Evolutionary conservation across 2,329 filamentous ascomycete species (phyloP).

Genomic region (Penicillium occitanis): DNA sequence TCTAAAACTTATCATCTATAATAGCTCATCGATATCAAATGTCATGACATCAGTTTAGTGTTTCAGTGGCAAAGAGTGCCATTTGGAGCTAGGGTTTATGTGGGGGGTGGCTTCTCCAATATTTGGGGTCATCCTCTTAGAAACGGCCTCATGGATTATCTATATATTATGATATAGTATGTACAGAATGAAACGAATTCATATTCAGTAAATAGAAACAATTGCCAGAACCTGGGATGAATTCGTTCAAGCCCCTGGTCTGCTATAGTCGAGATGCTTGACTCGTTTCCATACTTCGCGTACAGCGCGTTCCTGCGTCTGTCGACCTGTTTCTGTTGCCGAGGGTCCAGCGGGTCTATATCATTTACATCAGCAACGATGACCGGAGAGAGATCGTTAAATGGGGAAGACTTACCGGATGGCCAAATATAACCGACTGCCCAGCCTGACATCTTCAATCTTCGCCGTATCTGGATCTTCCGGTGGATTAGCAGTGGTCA

Average conservation of each 20-base stretch:
- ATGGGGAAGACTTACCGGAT: slow-evolving; percentile 51
- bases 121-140: neutral
- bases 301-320: slow-evolving; percentile 69
- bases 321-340: slow-evolving; percentile 60
- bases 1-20: neutral
- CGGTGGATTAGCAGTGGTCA: slow-evolving; percentile 73
- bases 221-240: neutral
- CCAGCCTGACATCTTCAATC: slow-evolving; percentile 62
- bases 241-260: slow-evolving; percentile 56
- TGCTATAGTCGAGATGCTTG: slow-evolving; percentile 62
- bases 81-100: neutral
- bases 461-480: slow-evolving; percentile 54
- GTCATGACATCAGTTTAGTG: slow-evolving; percentile 13
- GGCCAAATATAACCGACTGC: slow-evolving; percentile 69
- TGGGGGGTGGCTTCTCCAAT: neutral
- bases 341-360: slow-evolving; percentile 64
- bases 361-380: neutral
- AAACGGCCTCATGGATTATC: neutral
- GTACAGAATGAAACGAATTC: neutral
- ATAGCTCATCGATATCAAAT: neutral
- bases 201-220: neutral
- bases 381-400: too few species aligned
- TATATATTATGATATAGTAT: neutral
- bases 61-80: neutral
- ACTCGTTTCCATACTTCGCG: slow-evolving; percentile 73